Evolutionary conservation across 805 yeast genomes (phyloP).

Genomic region (Nakazawaea ishiwadae): DNA sequence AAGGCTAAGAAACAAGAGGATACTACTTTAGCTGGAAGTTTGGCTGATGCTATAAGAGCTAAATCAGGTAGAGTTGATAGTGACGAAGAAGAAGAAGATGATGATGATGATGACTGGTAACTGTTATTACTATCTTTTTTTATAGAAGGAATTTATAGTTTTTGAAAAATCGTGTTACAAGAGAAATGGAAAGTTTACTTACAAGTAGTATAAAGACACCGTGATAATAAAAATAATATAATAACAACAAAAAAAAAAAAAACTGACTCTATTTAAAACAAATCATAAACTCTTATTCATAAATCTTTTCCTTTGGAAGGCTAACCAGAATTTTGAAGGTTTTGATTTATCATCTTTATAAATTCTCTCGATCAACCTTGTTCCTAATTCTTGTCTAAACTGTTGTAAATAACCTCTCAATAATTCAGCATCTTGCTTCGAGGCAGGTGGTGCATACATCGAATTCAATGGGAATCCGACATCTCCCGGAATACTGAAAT

Average conservation of each 20-base stretch:
- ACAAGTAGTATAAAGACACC: too few species aligned
- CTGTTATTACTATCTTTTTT: not conserved
- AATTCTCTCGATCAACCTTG: slow-evolving; percentile 69
- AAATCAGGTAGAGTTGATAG: slow-evolving; percentile 69
- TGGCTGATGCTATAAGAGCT: slow-evolving; percentile 83
- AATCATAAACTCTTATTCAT: slow-evolving; percentile 80
- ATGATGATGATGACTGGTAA: slow-evolving; percentile 38
- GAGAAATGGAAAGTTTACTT: too few species aligned
- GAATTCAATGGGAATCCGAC: slow-evolving; percentile 90
- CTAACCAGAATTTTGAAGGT: slow-evolving; percentile 94
- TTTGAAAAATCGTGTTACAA: too few species aligned
- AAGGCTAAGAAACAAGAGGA: slow-evolving; percentile 60
- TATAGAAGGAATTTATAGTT: not conserved
- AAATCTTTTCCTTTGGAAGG: slow-evolving; percentile 89
- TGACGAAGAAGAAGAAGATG: slow-evolving; percentile 66
- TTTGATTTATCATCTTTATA: slow-evolving; percentile 51
- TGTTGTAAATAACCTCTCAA: slow-evolving; percentile 81
- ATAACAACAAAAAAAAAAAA: too few species aligned
- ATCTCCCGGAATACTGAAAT: slow-evolving; percentile 91
- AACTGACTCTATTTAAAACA: too few species aligned
- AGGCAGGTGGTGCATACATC: slow-evolving; percentile 67
- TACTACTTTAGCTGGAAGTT: slow-evolving; percentile 66
- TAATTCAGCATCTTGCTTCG: slow-evolving; percentile 71
- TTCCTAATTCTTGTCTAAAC: slow-evolving; percentile 90
- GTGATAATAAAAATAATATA: too few species aligned